Evolutionary conservation across 805 yeast species (phyloP), one percentile per base, ranked within the genome.

Genomic region (Blastobotrys attinorum): DNA sequence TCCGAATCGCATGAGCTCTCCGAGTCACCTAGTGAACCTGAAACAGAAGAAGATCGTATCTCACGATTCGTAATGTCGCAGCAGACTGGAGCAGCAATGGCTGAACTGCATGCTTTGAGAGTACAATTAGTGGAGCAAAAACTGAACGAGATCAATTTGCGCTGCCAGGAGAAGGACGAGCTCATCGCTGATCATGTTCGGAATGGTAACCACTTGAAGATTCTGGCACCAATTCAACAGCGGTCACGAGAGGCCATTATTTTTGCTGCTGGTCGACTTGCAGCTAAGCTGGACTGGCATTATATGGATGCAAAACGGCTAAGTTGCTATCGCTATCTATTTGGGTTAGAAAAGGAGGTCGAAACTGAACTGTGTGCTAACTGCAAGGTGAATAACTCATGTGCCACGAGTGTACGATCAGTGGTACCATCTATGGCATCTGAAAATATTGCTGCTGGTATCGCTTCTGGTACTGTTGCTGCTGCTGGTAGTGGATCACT

Each of bases 251-350:
- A 76, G 17, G 55, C 62, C 3, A 48, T 81, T 17, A 57, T 66
- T 10, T 59, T 63, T 22, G 67, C 76, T 2, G 69, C 73, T 17
- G 70, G 72, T 36, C 63, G 70, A 46, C 57, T 76, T 47, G 67
- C 71, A n/a, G 67, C 75, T 21, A 71, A 73, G 47, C 57, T 79
- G 37, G 80, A 77, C 47, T 74, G 79, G 77, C 59, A 73, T 31
- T 70, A 78, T 69, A 71, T 71, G 45, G 83, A 80, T 46, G 60
- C 70, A 11, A 67, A 71, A 43, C 66, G 75, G 39, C 65, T 69
- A 37, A 58, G 59, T 21, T 64, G 70, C 21, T 73, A 72, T 55
- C 49, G 63, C 13, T 60, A 60, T 31, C 58, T 73, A 15, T 54
- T 71, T 40, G 55, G 48, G 23, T 49, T 51, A 45, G 68, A 63